These are phyloP conservation scores for Salix arbutifolia DNA, from an alignment of 345 rosid species.

Conservation along the genomic window DNA sequence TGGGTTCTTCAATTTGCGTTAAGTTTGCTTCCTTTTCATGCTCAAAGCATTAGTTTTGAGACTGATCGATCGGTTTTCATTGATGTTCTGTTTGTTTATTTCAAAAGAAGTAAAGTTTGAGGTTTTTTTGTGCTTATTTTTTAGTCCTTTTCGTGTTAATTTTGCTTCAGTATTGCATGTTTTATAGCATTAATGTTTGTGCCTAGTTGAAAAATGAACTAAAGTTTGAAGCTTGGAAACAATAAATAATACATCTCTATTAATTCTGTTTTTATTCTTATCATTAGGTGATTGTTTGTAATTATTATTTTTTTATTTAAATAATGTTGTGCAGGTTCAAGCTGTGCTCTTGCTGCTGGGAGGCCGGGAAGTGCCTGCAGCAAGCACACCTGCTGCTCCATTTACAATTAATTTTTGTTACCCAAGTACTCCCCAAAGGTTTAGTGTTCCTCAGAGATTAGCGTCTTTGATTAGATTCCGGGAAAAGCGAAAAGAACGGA, in stretches of 20 bases:
- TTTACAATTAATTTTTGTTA: too few relatives aligned
- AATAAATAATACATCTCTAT: neutral
- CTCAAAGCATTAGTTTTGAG: neutral
- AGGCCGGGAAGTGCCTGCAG: constrained; percentile 48
- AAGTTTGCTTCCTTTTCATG: neutral
- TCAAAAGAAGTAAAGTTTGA: too few relatives aligned
- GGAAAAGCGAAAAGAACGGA: constrained; percentile 59
- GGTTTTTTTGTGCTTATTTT: too few relatives aligned
- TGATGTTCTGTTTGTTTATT: too few relatives aligned
- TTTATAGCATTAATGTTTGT: too few relatives aligned
- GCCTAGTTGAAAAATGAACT: too few relatives aligned
- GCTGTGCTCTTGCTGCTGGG: constrained; percentile 60
- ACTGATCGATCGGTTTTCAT: too few relatives aligned
- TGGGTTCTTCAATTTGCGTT: neutral
- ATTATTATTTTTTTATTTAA: neutral
- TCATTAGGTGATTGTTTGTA: too few relatives aligned
- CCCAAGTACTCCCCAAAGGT: constrained; percentile 54
- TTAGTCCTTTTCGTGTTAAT: too few relatives aligned
- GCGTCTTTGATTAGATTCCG: constrained; percentile 61
- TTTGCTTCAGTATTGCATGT: too few relatives aligned
- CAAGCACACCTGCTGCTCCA: constrained; percentile 33
- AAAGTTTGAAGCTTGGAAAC: too few relatives aligned
- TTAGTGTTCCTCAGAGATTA: constrained; percentile 54
- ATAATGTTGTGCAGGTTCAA: constrained; percentile 42
- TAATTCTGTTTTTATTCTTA: neutral